Conservation (phyloP, 495 filamentous ascomycete genomes). For the Tuber magnatum region DNA sequence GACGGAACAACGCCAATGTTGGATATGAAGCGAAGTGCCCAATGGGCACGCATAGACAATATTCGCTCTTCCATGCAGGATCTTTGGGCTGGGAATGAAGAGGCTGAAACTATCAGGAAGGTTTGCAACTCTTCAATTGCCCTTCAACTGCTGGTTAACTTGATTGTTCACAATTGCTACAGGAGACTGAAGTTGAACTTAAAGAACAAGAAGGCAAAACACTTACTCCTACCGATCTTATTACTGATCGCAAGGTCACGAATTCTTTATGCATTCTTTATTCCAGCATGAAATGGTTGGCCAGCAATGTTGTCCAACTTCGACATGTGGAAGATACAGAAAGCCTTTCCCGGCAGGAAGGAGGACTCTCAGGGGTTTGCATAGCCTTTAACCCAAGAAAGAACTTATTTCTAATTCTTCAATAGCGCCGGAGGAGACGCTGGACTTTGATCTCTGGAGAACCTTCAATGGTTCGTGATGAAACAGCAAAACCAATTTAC, state of each 20-base stretch:
- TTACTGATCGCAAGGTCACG: slow-evolving; percentile 80
- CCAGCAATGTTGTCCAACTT: slow-evolving; percentile 65
- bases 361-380: slow-evolving; percentile 23
- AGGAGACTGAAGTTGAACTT: slow-evolving; percentile 39
- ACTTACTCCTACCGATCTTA: slow-evolving; percentile 64
- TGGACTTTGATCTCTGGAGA: slow-evolving; percentile 64
- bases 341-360: slow-evolving; percentile 38
- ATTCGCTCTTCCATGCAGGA: slow-evolving; percentile 27
- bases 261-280: slow-evolving; percentile 77
- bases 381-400: neutral
- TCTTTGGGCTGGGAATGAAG: slow-evolving; percentile 20
- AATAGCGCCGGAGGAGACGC: slow-evolving; percentile 48
- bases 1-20: slow-evolving; percentile 28
- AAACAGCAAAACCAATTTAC: slow-evolving; percentile 56
- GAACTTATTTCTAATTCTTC: slow-evolving; percentile 10
- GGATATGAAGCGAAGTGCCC: slow-evolving; percentile 36
- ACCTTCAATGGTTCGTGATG: slow-evolving; percentile 52
- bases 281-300: slow-evolving; percentile 97
- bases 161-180: slow-evolving; percentile 1
- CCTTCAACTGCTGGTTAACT: neutral
- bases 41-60: slow-evolving; percentile 30
- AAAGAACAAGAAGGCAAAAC: slow-evolving; percentile 55
- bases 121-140: slow-evolving; percentile 6
- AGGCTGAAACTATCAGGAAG: slow-evolving; percentile 26
- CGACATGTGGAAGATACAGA: slow-evolving; percentile 57